Percentiles rank a stretch among this genome's conserved stretches.
Conservation (phyloP, 169 alveolate genomes). For the Perkinsus chesapeaki region DNA sequence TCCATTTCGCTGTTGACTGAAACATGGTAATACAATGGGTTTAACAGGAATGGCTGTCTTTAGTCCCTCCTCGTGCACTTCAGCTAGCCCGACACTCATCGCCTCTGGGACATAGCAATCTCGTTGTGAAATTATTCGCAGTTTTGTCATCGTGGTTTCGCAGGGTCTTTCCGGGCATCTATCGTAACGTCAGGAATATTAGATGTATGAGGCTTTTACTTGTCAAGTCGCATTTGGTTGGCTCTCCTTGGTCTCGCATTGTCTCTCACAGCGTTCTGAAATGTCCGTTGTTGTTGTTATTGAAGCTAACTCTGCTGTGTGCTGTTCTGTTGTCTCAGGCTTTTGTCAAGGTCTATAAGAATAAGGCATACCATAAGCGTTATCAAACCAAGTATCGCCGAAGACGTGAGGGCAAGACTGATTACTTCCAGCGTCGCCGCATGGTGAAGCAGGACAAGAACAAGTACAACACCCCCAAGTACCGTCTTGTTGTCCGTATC, state of each 20-base stretch:
- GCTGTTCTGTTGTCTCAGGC: conserved; percentile 56
- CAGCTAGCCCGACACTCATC: neutral
- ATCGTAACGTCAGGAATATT: no score
- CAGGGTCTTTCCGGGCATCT: no score
- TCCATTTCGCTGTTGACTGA: neutral
- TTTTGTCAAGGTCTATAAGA: conserved; percentile 93
- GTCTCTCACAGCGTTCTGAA: neutral
- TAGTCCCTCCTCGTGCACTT: neutral
- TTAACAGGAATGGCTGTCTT: neutral
- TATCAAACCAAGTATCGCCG: conserved; percentile 98
- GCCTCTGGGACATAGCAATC: neutral
- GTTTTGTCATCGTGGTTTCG: no score
- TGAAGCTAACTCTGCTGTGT: neutral
- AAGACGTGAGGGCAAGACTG: conserved; percentile 99
- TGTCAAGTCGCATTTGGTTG: no score
- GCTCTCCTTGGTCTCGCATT: no score
- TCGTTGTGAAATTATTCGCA: no score
- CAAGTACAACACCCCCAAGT: conserved; percentile 98
- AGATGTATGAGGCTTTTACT: no score
- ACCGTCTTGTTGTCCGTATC: conserved; percentile 97
- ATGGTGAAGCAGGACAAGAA: conserved; percentile 95
- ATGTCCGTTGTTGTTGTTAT: neutral
- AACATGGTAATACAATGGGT: neutral
- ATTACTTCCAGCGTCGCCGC: conserved; percentile 96
- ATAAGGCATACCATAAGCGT: conserved; percentile 96